phyloP scores from a whole-genome alignment of 495 filamentous ascomycete genomes.

The Penicillium argentinense region DNA sequence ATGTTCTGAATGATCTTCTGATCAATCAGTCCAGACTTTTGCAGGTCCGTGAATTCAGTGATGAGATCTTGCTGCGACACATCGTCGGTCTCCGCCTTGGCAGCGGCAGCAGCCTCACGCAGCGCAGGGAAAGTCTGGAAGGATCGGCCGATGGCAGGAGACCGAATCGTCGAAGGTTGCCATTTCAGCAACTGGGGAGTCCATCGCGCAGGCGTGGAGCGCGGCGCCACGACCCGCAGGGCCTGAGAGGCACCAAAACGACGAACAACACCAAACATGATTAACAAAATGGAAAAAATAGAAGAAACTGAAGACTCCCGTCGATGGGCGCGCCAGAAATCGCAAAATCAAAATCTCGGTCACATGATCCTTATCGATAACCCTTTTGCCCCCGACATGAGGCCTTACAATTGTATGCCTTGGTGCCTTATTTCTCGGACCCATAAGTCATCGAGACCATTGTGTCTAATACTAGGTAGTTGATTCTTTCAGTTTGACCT shows the following conservation, averaged over 20 bases:
- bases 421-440: too few species aligned
- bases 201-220: slow-evolving; percentile 26
- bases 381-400: too few species aligned
- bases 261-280: slow-evolving; percentile 46
- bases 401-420: too few species aligned
- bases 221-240: slow-evolving; percentile 37
- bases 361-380: slow-evolving; percentile 31
- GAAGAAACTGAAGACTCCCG: neutral
- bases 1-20: slow-evolving; percentile 64
- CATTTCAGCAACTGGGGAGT: slow-evolving; percentile 32
- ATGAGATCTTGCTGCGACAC: slow-evolving; percentile 29
- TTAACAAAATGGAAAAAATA: slow-evolving; percentile 3
- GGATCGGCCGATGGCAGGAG: slow-evolving; percentile 24
- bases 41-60: slow-evolving; percentile 71
- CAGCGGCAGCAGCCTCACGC: slow-evolving; percentile 24
- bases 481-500: too few species aligned
- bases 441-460: too few species aligned
- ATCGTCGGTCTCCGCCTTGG: slow-evolving; percentile 12
- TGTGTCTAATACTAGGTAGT: too few species aligned
- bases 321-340: slow-evolving; percentile 11
- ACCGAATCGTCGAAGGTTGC: slow-evolving; percentile 22
- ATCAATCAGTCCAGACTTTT: slow-evolving; percentile 61
- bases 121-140: slow-evolving; percentile 32
- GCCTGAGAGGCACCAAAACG: slow-evolving; percentile 39
- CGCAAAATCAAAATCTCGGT: slow-evolving; percentile 17